Evolutionary conservation across 345 rosid species (phyloP).

Genomic region (Hirschfeldia incana): DNA sequence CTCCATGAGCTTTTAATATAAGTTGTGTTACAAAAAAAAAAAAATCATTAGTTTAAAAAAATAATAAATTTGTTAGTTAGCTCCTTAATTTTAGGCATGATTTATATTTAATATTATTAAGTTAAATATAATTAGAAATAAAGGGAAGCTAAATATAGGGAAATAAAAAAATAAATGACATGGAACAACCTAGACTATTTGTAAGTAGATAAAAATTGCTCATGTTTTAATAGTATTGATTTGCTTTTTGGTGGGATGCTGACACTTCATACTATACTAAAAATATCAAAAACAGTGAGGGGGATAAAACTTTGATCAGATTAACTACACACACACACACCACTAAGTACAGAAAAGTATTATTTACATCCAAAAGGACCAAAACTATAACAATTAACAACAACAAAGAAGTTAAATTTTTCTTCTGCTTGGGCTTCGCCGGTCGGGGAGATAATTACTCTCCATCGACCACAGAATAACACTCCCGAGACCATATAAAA

Average conservation of each 20-base stretch:
- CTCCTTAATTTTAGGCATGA: too few relatives aligned
- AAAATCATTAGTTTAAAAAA: too few relatives aligned
- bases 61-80: too few relatives aligned
- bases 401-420: slow-evolving; percentile 10
- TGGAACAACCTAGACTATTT: too few relatives aligned
- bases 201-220: too few relatives aligned
- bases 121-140: too few relatives aligned
- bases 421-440: slow-evolving; percentile 22
- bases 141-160: too few relatives aligned
- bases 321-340: slow-evolving; percentile 18
- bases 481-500: slow-evolving; percentile 24
- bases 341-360: slow-evolving; percentile 15
- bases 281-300: background rate
- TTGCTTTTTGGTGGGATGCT: background rate
- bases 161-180: too few relatives aligned
- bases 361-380: slow-evolving; percentile 39
- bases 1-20: too few relatives aligned
- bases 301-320: slow-evolving; percentile 7
- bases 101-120: too few relatives aligned
- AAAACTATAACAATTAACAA: slow-evolving; percentile 27
- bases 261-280: background rate
- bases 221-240: too few relatives aligned
- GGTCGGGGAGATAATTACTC: slow-evolving; percentile 32
- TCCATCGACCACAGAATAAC: slow-evolving; percentile 30
- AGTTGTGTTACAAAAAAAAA: too few relatives aligned